Base-by-base conservation (phyloP, 306 rosid genomes). In the Quercus dentata region DNA sequence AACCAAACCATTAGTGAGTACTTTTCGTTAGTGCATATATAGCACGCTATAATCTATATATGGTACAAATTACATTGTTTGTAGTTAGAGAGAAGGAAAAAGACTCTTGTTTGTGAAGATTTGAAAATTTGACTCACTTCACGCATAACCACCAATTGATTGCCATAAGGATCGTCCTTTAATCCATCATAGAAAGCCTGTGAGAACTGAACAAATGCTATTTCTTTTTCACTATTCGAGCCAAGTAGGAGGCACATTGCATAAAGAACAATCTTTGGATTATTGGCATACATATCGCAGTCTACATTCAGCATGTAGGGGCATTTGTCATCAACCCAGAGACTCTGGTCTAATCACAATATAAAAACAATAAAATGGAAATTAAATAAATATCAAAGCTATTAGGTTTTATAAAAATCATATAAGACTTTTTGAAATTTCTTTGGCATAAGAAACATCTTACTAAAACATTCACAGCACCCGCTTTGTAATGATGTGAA, bases 321-420 rank as follows among this genome's bases (percentile, higher is more conserved):
- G 94, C 97, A 72, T 94, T 94, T 12, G 88, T 91, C 82, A 91
- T 84, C 80, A 93, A 23, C 23, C 94, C 98, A 0, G 97, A 94
- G 0, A 94, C 82, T 80, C 98, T 89, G 4, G 94, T 80, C 97
- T 90, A 71, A 52, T 55, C 71, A 81, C 15, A 0, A 67, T 13
- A 74, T 10, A 31, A 73, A 74, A 38, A 7, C 46, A 38, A 38
- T 38, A 38, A 38, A 38, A 38, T 38, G 46, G 46, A 38, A 38
- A 2, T 38, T 2, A 38, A 38, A 38, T 38, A 38, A 38, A 38
- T 38, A 38, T 38, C 46, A 7, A 7, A 7, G 11, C 11, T 38
- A 7, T 38, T 2, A 38, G 46, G 46, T 7, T 38, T 38, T 38
- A 38, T 38, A 38, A 38, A 38, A 38, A 38, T 38, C 46, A 38